Percentiles rank a stretch among this genome's conserved stretches.
Conservation (phyloP, 225 moss, liverwort and hornwort genomes). For the Asterella californica region DNA sequence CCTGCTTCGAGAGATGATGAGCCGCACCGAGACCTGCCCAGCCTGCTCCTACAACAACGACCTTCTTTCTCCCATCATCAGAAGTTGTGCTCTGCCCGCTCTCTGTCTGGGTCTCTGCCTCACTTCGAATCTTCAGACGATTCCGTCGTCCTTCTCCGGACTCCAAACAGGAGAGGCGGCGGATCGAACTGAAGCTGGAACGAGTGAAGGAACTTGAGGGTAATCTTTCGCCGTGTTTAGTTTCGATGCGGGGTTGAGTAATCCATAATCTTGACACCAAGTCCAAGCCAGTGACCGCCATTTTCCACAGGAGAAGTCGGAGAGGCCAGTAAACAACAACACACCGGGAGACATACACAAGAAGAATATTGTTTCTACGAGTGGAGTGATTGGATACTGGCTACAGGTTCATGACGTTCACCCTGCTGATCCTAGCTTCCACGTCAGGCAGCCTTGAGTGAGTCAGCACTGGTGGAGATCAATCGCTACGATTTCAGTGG, state of each 20-base stretch:
- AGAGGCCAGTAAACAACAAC: not conserved
- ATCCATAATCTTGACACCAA: not conserved
- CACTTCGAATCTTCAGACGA: not conserved
- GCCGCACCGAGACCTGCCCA: slow-evolving; percentile 93
- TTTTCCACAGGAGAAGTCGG: not conserved
- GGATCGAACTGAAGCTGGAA: not conserved
- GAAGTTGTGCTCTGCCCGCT: not conserved
- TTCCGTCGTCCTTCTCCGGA: not conserved
- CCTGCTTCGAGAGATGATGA: slow-evolving; percentile 95
- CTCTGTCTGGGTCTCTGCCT: not conserved
- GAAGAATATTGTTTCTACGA: too few species aligned
- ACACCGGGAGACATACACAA: not conserved
- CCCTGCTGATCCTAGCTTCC: too few species aligned
- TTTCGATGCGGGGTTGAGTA: not conserved
- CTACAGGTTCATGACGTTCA: not conserved
- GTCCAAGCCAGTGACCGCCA: not conserved
- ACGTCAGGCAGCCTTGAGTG: not conserved
- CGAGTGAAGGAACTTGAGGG: not conserved
- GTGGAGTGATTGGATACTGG: not conserved
- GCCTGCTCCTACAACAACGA: slow-evolving; percentile 94
- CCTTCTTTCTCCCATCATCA: slow-evolving; percentile 37
- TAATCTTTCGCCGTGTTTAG: not conserved
- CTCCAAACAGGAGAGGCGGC: not conserved
- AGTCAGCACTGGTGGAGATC: not conserved
- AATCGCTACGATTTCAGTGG: not conserved